Evolutionary conservation across 495 filamentous ascomycete genomes (phyloP).

Genomic region (Aspergillus ellipticus): DNA sequence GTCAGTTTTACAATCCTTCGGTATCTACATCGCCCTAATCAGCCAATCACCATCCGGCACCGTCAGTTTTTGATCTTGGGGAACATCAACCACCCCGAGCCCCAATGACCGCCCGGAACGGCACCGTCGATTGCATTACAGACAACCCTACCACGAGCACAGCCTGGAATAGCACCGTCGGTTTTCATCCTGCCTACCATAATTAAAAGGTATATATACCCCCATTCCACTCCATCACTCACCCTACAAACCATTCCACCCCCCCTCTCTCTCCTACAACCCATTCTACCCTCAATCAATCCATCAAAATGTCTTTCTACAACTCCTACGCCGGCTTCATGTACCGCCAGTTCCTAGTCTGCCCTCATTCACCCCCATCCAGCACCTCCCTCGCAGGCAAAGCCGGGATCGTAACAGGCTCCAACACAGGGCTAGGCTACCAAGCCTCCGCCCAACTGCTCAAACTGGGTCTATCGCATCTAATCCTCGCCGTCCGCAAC

Average conservation of each 20-base stretch:
- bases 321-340: slow-evolving; percentile 17
- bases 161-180: slow-evolving; percentile 15
- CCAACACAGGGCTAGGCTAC: slow-evolving; percentile 40
- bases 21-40: too few species aligned
- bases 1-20: neutral
- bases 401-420: slow-evolving; percentile 42
- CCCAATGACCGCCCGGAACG: slow-evolving; percentile 11
- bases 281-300: neutral
- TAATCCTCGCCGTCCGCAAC: slow-evolving; percentile 48
- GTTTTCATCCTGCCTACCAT: neutral
- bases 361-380: too few species aligned
- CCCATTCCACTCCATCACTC: neutral
- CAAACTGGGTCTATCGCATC: slow-evolving; percentile 27
- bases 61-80: neutral
- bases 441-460: slow-evolving; percentile 37
- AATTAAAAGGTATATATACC: neutral
- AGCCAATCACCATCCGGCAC: too few species aligned
- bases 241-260: too few species aligned
- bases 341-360: slow-evolving; percentile 15
- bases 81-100: too few species aligned
- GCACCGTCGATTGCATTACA: slow-evolving; percentile 7
- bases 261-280: neutral
- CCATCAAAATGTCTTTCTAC: slow-evolving; percentile 15
- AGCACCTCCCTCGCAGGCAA: slow-evolving; percentile 18
- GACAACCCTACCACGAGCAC: too few species aligned